Conservation (phyloP, 768 basidiomycete genomes). For the Roridomyces roridus region DNA sequence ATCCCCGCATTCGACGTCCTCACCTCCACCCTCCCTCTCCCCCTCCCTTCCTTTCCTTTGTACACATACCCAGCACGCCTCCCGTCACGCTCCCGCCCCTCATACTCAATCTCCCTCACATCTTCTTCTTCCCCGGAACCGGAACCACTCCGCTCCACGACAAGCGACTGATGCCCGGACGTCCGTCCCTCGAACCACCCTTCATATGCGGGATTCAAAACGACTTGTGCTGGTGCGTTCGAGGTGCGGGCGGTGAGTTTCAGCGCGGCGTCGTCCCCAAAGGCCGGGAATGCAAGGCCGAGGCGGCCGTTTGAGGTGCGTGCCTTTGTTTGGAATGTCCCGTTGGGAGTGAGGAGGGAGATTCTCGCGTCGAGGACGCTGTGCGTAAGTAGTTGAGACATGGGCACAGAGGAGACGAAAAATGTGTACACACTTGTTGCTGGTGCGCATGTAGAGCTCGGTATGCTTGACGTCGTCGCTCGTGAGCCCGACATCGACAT, state of each 20-base stretch:
- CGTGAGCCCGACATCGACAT: constrained; percentile 18
- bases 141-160: no score
- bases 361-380: constrained; percentile 6
- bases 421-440: constrained; percentile 9
- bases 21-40: constrained; percentile 1
- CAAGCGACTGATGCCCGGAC: no score
- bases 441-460: constrained; percentile 5
- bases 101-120: constrained; percentile 9
- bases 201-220: constrained; percentile 13
- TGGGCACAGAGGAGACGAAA: not conserved
- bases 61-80: not conserved
- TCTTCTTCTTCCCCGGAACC: not conserved
- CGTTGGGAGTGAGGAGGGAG: constrained; percentile 2
- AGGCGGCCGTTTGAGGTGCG: constrained; percentile 7
- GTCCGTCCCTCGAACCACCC: constrained; percentile 1
- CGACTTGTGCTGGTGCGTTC: not conserved
- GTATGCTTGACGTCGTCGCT: not conserved
- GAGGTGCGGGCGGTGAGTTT: constrained; percentile 5
- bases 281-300: not conserved
- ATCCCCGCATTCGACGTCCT: no score
- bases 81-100: constrained; percentile 4
- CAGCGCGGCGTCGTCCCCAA: constrained; percentile 1
- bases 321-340: constrained; percentile 8
- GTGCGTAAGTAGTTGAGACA: not conserved
- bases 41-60: not conserved